Base-by-base conservation (phyloP, 305 asterid genomes). In the Rubia balearica region DNA sequence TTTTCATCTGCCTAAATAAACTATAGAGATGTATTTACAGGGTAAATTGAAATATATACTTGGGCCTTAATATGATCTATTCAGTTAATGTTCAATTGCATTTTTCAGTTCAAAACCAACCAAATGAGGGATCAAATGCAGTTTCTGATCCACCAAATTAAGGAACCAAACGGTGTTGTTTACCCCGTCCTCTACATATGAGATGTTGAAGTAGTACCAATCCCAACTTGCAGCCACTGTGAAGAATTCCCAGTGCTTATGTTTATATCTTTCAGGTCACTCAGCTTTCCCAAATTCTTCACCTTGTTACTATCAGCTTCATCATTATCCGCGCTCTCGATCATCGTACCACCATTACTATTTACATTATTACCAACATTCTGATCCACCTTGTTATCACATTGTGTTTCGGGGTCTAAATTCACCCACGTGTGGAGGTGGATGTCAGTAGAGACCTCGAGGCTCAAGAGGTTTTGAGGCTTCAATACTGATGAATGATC, bases 181-280 rank as follows among this genome's bases (percentile, higher is more conserved):
- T 51, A 51, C 59, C 59, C 59, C 59, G 59, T 51, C 59, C 43
- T 60, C 66, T 71, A 36, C 5, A 43, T 62, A 8, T 64, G 68
- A 40, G 78, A 81, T 2, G 73, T 76, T 21, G 93, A 77, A 51
- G 59, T 51, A 17, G 59, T 51, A 22, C 89, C 89, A 79, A 91
- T 83, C 72, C 98, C 96, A 38, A 91, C 96, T 75, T 91, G 91
- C 69, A 92, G 82, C 97, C 97, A 92, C 38, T 83, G 84, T 4
- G 92, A 87, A 3, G 84, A 73, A 76, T 65, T 73, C 0, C 84
- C 91, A 57, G 66, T 42, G 46, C 46, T 82, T 8, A 61, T 66
- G 30, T 74, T 82, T 78, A 80, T 83, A 3, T 84, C 89, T 76
- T 84, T 83, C 71, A 87, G 65, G 27, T 85, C 96, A 75, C 86